Evolutionary conservation across 441 rosid genomes (phyloP).

Genomic region (Kokia cookei): DNA sequence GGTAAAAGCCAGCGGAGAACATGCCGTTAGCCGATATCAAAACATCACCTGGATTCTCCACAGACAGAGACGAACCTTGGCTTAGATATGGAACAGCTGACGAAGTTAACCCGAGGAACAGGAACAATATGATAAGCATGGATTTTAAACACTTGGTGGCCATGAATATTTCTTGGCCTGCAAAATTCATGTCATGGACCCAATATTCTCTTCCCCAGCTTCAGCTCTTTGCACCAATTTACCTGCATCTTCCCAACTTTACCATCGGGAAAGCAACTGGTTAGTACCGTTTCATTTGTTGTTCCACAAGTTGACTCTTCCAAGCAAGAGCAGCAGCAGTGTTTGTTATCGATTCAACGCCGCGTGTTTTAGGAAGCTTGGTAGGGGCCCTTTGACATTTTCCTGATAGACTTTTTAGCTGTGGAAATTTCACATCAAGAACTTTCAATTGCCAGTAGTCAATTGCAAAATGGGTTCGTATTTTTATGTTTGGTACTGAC

Average conservation of each 20-base stretch:
- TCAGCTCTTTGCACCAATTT: background rate
- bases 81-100: background rate
- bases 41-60: constrained; percentile 9
- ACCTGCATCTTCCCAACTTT: background rate
- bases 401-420: background rate
- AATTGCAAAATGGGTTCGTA: too few relatives aligned
- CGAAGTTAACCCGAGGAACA: background rate
- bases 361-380: background rate
- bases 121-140: background rate
- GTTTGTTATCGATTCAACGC: background rate
- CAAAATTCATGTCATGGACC: background rate
- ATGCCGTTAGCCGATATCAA: background rate
- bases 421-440: background rate
- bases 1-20: constrained; percentile 18
- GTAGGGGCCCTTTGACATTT: background rate
- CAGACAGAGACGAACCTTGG: constrained; percentile 1
- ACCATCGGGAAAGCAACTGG: too few relatives aligned
- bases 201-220: background rate
- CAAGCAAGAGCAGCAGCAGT: background rate
- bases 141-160: background rate
- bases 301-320: background rate
- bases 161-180: background rate
- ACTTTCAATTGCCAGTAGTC: background rate
- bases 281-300: background rate
- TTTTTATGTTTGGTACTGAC: too few relatives aligned